Evolutionary conservation across 768 basidiomycete species (phyloP).

Genomic region (Candolleomyces aberdarensis): DNA sequence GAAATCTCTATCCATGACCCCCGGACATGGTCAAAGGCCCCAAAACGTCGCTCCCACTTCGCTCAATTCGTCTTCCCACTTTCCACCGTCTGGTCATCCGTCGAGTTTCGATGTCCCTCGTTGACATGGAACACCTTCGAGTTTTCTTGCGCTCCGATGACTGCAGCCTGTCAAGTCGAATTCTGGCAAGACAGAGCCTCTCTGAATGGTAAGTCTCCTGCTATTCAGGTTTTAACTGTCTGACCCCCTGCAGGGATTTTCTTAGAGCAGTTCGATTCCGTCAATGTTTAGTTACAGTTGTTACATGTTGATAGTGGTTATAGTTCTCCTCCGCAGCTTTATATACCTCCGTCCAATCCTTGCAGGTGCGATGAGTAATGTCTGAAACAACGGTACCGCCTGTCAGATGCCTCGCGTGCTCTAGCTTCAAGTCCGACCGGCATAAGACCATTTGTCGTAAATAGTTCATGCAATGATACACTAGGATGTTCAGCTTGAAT

Average conservation of each 20-base stretch:
- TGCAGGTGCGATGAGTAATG: slow-evolving; percentile 15
- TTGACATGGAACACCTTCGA: slow-evolving; percentile 8
- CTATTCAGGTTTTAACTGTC: background rate
- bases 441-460: slow-evolving; percentile 15
- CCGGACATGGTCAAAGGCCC: slow-evolving; percentile 6
- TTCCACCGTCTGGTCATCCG: background rate
- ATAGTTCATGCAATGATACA: slow-evolving; percentile 15
- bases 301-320: background rate
- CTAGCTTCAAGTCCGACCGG: slow-evolving; percentile 5
- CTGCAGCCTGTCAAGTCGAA: slow-evolving; percentile 10
- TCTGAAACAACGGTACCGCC: slow-evolving; percentile 6
- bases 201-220: slow-evolving; percentile 10
- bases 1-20: slow-evolving; percentile 3
- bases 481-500: background rate
- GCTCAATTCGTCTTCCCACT: slow-evolving; percentile 6
- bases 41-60: slow-evolving; percentile 5
- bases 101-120: slow-evolving; percentile 8
- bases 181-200: slow-evolving; percentile 12
- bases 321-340: slow-evolving; percentile 13
- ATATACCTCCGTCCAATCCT: slow-evolving; percentile 19
- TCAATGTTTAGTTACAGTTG: background rate
- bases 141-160: slow-evolving; percentile 6
- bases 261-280: background rate
- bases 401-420: slow-evolving; percentile 5
- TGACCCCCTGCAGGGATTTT: background rate